These are phyloP conservation scores for Globisporangium recalcitrans DNA, from an alignment of 352 stramenopile species.

Conservation along the genomic window DNA sequence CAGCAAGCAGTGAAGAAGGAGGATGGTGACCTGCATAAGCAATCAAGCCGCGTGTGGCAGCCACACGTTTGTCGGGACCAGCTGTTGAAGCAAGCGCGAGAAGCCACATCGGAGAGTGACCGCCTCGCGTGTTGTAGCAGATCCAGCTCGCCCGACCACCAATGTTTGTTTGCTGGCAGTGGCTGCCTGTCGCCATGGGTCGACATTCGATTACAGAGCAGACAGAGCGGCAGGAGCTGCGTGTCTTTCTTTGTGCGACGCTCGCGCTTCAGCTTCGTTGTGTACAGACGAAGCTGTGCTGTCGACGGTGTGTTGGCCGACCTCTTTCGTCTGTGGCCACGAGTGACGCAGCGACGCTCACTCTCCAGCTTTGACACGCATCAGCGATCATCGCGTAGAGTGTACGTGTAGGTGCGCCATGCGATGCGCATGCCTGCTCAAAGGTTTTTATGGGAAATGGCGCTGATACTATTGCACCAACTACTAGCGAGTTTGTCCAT, in stretches of 20 bases:
- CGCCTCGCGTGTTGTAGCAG: not conserved
- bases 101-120: not conserved
- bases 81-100: not conserved
- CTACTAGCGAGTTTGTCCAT: not conserved
- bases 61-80: not conserved
- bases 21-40: not conserved
- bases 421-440: not conserved
- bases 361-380: not conserved
- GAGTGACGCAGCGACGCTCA: not conserved
- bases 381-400: not conserved
- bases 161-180: not conserved
- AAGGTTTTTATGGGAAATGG: no score
- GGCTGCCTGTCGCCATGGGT: not conserved
- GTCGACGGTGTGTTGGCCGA: no score
- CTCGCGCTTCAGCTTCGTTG: not conserved
- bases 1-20: not conserved
- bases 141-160: not conserved
- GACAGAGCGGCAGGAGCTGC: not conserved
- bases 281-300: not conserved
- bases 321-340: no score
- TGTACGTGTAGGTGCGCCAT: not conserved
- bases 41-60: not conserved
- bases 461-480: not conserved
- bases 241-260: not conserved
- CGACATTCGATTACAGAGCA: conserved; percentile 4